These are phyloP conservation scores for Citrus glauca DNA, from an alignment of 345 rosid genomes.

Conservation along the genomic window DNA sequence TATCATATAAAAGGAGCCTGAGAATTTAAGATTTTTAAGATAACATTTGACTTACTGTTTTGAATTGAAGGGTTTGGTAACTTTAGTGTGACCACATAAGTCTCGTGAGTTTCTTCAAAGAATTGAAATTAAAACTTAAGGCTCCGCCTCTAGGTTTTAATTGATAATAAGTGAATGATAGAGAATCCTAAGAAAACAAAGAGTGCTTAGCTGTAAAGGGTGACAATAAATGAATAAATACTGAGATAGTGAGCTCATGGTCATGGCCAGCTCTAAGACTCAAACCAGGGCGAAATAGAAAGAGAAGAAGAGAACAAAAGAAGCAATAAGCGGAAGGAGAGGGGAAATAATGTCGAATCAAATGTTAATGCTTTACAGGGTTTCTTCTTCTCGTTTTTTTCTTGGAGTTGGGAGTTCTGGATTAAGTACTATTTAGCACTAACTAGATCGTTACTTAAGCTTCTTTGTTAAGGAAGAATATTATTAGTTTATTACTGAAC, in stretches of 20 bases:
- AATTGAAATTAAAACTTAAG: neutral
- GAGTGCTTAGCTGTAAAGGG: neutral
- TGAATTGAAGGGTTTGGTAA: neutral
- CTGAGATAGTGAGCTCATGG: neutral
- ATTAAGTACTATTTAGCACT: neutral
- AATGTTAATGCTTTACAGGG: slow-evolving; percentile 1
- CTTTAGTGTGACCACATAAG: slow-evolving; percentile 21
- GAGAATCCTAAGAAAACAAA: neutral
- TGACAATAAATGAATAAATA: neutral
- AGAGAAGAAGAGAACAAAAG: neutral
- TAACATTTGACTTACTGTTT: neutral
- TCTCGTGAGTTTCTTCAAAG: slow-evolving; percentile 41
- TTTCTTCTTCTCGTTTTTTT: neutral
- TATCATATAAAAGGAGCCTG: neutral
- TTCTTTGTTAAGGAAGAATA: no score
- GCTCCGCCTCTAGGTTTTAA: slow-evolving; percentile 19
- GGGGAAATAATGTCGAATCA: neutral
- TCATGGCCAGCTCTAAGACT: slow-evolving; percentile 6
- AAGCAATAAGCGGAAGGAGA: neutral
- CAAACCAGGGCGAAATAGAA: slow-evolving; percentile 22
- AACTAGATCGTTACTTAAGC: neutral
- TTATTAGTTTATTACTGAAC: neutral
- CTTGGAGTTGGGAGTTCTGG: neutral
- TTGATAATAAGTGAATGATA: neutral
- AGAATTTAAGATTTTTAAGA: neutral